Conservation (phyloP, 176 grass and related monocot genomes). For the Carex kokanica region DNA sequence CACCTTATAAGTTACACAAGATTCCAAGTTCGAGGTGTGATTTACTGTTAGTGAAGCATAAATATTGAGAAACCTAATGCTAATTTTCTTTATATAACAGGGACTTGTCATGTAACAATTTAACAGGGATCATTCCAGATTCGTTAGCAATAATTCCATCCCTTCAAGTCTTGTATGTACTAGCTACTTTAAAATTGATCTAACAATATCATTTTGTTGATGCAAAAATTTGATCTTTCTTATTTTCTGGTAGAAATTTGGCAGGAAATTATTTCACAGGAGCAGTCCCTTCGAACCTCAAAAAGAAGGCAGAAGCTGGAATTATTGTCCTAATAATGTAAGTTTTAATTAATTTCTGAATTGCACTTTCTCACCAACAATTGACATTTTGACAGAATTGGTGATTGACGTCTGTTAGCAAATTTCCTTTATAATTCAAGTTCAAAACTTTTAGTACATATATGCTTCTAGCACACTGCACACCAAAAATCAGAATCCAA, state of each 20-base stretch:
- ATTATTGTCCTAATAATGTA: constrained; percentile 32
- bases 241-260: constrained; percentile 32
- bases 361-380: background rate
- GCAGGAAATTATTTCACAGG: constrained; percentile 31
- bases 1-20: background rate
- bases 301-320: constrained; percentile 18
- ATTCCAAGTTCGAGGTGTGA: background rate
- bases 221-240: background rate
- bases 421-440: background rate
- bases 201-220: background rate
- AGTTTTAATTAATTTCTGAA: background rate
- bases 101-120: constrained; percentile 43
- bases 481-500: too few relatives aligned
- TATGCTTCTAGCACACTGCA: too few relatives aligned
- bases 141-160: constrained; percentile 17
- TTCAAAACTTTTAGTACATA: background rate
- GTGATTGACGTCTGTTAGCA: background rate
- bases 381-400: background rate
- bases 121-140: constrained; percentile 38
- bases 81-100: constrained; percentile 6
- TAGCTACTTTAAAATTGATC: background rate
- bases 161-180: constrained; percentile 35
- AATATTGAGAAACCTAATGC: background rate
- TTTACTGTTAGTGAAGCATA: background rate
- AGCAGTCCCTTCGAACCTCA: constrained; percentile 26